Conservation (phyloP, 805 yeast genomes). For the Myxozyma monticola region DNA sequence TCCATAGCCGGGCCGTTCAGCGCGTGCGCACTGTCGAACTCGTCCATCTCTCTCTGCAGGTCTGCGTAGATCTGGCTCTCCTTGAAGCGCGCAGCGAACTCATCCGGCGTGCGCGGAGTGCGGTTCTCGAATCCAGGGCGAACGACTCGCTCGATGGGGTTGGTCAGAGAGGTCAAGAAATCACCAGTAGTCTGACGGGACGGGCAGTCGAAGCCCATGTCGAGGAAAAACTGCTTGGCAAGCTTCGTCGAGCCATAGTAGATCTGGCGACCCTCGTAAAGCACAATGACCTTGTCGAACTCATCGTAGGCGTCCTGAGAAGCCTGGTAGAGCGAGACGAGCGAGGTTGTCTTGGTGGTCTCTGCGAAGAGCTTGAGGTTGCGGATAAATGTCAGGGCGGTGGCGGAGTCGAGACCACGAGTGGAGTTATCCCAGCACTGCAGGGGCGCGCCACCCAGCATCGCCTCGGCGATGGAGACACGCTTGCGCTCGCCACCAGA, state of each 20-base stretch:
- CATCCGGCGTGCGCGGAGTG: constrained; percentile 52
- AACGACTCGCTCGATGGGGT: constrained; percentile 52
- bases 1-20: constrained; percentile 33
- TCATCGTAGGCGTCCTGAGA: constrained; percentile 56
- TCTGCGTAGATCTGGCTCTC: constrained; percentile 45
- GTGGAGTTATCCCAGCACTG: constrained; percentile 71
- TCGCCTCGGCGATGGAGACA: constrained; percentile 54
- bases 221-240: constrained; percentile 52
- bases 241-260: constrained; percentile 49
- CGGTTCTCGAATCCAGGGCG: constrained; percentile 47
- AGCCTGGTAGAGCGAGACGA: constrained; percentile 63
- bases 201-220: constrained; percentile 59
- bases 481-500: constrained; percentile 61
- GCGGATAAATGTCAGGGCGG: constrained; percentile 63
- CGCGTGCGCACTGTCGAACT: constrained; percentile 28
- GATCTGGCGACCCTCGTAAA: constrained; percentile 59
- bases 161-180: constrained; percentile 40
- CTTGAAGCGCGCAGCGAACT: constrained; percentile 48
- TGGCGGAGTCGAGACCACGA: constrained; percentile 70
- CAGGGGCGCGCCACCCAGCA: constrained; percentile 47
- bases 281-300: constrained; percentile 54
- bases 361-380: constrained; percentile 59
- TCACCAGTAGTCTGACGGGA: constrained; percentile 55
- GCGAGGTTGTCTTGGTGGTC: constrained; percentile 52
- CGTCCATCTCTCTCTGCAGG: constrained; percentile 49